Evolutionary conservation across 129 eudicot genomes (phyloP), one percentile per base, ranked within the genome.

Genomic region (Chrysanthemum seticuspe): DNA sequence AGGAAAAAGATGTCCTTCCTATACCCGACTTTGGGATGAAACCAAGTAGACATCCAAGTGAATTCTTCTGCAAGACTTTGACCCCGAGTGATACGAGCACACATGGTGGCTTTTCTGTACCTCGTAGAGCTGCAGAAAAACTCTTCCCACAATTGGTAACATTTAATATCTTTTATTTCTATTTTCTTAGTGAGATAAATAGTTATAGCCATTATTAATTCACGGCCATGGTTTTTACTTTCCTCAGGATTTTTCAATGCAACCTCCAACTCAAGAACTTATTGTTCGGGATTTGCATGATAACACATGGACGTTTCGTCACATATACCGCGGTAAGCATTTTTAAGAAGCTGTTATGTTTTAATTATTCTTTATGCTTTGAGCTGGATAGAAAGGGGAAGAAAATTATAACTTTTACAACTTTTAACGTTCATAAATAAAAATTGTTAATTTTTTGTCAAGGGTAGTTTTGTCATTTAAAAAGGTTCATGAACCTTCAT

Each of bases 51-150:
- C 99, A 95, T 83, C 97, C 99, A 48, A 87, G 78, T 60, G 99
- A 95, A 53, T 95, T 91, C 83, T 95, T 95, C 71, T 95, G 99
- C 85, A 95, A 95, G 84, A 95, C 99, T 67, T 80, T 95, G 79
- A 95, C 99, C 6, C 97, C 99, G 3, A 95, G 99, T 80, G 99
- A 95, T 56, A 95, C 99, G 12, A 95, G 97, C 83, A 95, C 99
- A 1, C 99, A 95, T 73, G 99, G 99, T 15, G 99, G 99, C 70
- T 95, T 95, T 83, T 95, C 99, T 3, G 99, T 95, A 74, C 99
- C 99, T 56, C 89, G 99, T 12, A 84, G 99, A 57, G 97, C 99
- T 15, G 99, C 99, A 12, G 99, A 95, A 74, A 95, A 95, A 82
- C 96, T 95, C 61, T 95, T 95, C 70, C 99, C 99, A 7, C 99